Evolutionary conservation across 352 stramenopile genomes (phyloP), one percentile per base, ranked within the genome.

Genomic region (Globisporangium irregulare): DNA sequence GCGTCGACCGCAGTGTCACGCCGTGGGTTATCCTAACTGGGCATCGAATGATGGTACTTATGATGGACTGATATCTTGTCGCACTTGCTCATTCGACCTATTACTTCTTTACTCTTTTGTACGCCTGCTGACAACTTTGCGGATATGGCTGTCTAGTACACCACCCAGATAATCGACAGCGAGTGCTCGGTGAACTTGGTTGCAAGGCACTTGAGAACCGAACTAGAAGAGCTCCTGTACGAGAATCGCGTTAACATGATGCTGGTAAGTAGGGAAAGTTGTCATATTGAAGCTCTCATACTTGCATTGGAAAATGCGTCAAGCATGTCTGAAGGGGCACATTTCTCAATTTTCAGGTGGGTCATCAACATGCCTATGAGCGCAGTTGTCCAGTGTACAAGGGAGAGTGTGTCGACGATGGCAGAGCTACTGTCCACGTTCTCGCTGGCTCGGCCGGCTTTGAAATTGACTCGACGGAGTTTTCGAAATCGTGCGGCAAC

Each of bases 11-110:
- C 55, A 87, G 12, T 5, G 66, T 81, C 15, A 97, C 90, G 14
- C 95, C 95, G 20, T 98, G 93, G 93, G 71, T 98, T 7, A 76
- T 98, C 38, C 58, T 98, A 6, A 96, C 95, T 59, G 79, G 81
- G 1, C 93, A 98, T 78, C 81, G 93, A 7, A 95, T 96, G 71
- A 91, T 98, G 80, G 79, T 90, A 79, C 27, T 32, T 32, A 55
- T 6, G 41, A 50, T 50, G 15, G 4, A 50, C 15, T 43, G 14
- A 18, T 50, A 7, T n/a, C 41, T 22, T n/a, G 41, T 5, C n/a
- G 4, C 41, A 22, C 41, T 50, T n/a, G 15, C 15, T 22, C 15
- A 18, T 7, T 5, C 12, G 5, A 18, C 15, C 10, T 43, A 14
- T 15, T 12, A 43, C 36, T 36, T 14, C n/a, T 22, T 29, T 46